phyloP scores from a whole-genome alignment of 2,329 filamentous ascomycete species.

The Arthrobotrys sphaeroides region DNA sequence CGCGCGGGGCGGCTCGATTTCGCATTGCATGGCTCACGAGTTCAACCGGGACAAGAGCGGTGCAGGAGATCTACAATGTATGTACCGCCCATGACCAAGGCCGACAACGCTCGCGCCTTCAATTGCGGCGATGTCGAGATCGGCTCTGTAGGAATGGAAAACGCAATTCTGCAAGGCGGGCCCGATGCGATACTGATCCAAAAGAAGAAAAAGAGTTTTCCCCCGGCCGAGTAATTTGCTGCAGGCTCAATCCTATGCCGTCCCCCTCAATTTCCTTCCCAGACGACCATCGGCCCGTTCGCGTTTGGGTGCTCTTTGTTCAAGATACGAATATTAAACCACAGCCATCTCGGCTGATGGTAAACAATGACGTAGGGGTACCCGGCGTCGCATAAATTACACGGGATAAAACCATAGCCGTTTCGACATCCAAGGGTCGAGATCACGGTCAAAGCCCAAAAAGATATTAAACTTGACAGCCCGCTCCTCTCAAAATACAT shows the following conservation, averaged over 20 bases:
- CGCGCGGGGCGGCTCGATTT: not conserved
- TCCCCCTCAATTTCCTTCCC: not conserved
- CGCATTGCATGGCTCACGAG: not conserved
- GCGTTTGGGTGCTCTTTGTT: not conserved
- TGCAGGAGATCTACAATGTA: constrained; percentile 1
- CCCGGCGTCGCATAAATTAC: not conserved
- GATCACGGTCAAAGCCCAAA: not conserved
- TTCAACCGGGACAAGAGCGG: not conserved
- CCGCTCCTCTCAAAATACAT: not conserved
- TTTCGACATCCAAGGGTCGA: not conserved
- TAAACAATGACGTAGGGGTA: constrained; percentile 2
- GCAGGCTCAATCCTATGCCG: constrained; percentile 3
- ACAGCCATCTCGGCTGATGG: not conserved
- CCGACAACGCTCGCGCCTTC: not conserved
- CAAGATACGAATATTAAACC: not conserved
- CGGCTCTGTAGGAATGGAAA: not conserved
- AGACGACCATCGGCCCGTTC: no score
- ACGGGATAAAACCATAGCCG: not conserved
- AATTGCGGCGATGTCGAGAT: not conserved
- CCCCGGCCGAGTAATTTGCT: not conserved
- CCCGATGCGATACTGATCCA: no score
- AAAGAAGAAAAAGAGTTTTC: no score
- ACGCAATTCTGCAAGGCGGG: not conserved
- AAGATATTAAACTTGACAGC: not conserved
- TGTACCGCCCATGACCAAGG: not conserved